Evolutionary conservation across 805 yeast species (phyloP), one percentile per base, ranked within the genome.

Genomic region (Yueomyces sinensis): DNA sequence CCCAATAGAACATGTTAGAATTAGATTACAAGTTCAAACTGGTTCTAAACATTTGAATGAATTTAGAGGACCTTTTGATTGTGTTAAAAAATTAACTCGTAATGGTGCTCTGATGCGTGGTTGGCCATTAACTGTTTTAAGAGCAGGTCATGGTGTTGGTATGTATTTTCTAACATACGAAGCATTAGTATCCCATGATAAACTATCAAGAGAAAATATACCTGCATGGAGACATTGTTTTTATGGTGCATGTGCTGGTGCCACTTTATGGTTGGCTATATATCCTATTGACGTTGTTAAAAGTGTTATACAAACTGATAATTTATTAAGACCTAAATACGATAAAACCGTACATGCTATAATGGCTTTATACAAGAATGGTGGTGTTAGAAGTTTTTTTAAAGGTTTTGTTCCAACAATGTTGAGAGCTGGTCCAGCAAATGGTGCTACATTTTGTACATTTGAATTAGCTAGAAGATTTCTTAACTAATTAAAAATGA

Each of bases 351-450:
- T 68, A n/a, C 70, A 70, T 38, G 93, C 84, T 19, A 61, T 72
- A 14, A 65, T 54, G 37, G 65, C 67, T 37, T 66, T 83, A 17
- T 67, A 54, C 49, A 57, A 54, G 32, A 63, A 66, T n/a, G 64
- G 66, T 34, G 96, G 97, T 19, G 38, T 74, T 18, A 65, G 65
- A 41, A 94, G 94, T 0, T 81, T 91, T 50, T 82, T 82, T 61
- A 78, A 78, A 59, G 99, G 99, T 2, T 87, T 93, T 53, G 59
- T 74, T 15, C 96, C 98, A 27, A 87, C 97, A 0, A 73, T 91
- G 42, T 63, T 91, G 43, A 79, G 99, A 61, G 97, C 99, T 33
- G 94, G 95, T 3, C 98, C 98, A 1, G 98, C 93, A 3, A 93
- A 91, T 54, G 99, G 95, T 29, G 94, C 93, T 22, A 93, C 98